Percentiles rank a stretch among this genome's conserved stretches.
These are phyloP conservation scores for Parathielavia appendiculata DNA, from an alignment of 495 filamentous ascomycete genomes.

Conservation along the genomic window DNA sequence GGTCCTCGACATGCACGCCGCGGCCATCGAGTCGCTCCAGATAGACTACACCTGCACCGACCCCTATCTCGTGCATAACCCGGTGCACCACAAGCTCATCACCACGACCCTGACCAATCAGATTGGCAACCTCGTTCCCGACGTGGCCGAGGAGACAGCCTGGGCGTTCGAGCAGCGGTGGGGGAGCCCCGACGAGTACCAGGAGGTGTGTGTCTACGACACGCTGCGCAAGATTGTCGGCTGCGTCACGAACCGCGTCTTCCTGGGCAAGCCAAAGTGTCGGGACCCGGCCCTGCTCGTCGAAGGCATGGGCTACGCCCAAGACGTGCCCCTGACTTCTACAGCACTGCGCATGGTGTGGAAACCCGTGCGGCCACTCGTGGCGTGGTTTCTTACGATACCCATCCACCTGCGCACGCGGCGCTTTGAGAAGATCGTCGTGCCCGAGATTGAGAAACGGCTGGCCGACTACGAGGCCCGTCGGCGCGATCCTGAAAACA, in stretches of 20 bases:
- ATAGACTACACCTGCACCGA: slow-evolving; percentile 37
- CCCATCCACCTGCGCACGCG: slow-evolving; percentile 34
- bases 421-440: slow-evolving; percentile 29
- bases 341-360: slow-evolving; percentile 34
- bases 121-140: slow-evolving; percentile 37
- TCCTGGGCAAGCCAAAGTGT: slow-evolving; percentile 33
- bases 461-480: slow-evolving; percentile 28
- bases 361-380: slow-evolving; percentile 36
- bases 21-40: slow-evolving; percentile 34
- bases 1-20: slow-evolving; percentile 29
- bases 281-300: slow-evolving; percentile 36
- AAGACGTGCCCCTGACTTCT: slow-evolving; percentile 32
- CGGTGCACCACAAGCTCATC: slow-evolving; percentile 35
- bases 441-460: slow-evolving; percentile 32
- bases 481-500: slow-evolving; percentile 22
- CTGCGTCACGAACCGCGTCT: slow-evolving; percentile 34
- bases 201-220: slow-evolving; percentile 38
- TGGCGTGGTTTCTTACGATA: slow-evolving; percentile 33
- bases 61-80: slow-evolving; percentile 29
- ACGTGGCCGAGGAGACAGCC: slow-evolving; percentile 41
- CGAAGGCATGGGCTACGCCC: slow-evolving; percentile 38
- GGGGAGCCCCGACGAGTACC: slow-evolving; percentile 32
- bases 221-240: slow-evolving; percentile 32
- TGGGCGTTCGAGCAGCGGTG: slow-evolving; percentile 31
- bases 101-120: slow-evolving; percentile 37